Conservation (phyloP, 2,329 filamentous ascomycete species). For the Stemphylium beticola region DNA sequence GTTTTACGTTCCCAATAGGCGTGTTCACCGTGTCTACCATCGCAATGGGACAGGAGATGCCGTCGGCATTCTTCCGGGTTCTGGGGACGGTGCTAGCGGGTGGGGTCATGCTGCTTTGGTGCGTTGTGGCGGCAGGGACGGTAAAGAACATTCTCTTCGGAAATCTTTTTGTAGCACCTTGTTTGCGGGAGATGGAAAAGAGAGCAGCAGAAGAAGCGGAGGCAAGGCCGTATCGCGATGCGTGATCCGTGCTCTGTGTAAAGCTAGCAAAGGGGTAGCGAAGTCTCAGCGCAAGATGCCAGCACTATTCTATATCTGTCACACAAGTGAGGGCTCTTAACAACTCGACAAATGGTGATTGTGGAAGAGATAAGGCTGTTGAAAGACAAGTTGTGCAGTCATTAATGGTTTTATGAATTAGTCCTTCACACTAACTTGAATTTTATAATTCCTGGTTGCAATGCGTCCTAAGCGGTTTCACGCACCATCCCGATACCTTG, state of each 20-base stretch:
- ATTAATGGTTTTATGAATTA: too few species aligned
- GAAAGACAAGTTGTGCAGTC: too few species aligned
- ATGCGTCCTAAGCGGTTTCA: too few species aligned
- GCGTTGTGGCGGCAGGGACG: constrained; percentile 59
- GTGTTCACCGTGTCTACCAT: constrained; percentile 54
- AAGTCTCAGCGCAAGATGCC: too few species aligned
- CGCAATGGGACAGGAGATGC: constrained; percentile 58
- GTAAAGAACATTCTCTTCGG: constrained; percentile 55
- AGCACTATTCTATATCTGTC: too few species aligned
- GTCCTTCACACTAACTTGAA: too few species aligned
- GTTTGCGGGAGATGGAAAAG: constrained; percentile 48
- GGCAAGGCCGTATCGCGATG: neutral
- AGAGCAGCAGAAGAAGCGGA: neutral
- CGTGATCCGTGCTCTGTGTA: neutral
- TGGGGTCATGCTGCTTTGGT: constrained; percentile 61
- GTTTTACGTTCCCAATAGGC: constrained; percentile 64
- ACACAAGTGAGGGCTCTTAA: too few species aligned
- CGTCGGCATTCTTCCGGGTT: constrained; percentile 62
- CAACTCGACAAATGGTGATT: too few species aligned
- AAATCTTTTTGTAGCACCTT: constrained; percentile 61
- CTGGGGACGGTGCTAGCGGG: constrained; percentile 59
- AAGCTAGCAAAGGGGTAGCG: too few species aligned
- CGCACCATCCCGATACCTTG: too few species aligned
- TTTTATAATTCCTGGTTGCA: too few species aligned
- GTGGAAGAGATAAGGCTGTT: too few species aligned